Evolutionary conservation across 2,329 filamentous ascomycete genomes (phyloP).

Genomic region (Pseudogymnoascus sp.): DNA sequence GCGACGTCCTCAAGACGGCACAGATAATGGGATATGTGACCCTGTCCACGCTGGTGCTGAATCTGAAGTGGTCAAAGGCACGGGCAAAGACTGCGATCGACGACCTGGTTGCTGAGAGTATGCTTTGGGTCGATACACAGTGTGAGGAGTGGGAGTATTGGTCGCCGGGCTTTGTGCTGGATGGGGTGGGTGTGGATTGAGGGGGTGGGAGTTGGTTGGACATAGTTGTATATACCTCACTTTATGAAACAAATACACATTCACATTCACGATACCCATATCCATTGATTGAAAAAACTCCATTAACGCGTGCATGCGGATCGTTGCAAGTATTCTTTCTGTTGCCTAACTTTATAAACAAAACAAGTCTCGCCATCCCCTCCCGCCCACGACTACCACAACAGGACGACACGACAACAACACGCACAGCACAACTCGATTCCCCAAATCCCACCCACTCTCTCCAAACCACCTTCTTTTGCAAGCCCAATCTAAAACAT

Average conservation of each 20-base stretch:
- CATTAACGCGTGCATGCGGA: background rate
- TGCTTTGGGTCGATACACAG: conserved; percentile 92
- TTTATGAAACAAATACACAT: background rate
- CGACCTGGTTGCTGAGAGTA: conserved; percentile 76
- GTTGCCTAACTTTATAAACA: background rate
- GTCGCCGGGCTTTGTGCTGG: conserved; percentile 65
- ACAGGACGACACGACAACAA: background rate
- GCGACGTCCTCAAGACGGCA: conserved; percentile 81
- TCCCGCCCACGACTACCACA: no score
- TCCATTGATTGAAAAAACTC: background rate
- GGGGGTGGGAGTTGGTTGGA: background rate
- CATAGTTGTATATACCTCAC: conserved; percentile 1
- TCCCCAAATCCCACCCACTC: background rate
- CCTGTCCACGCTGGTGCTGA: conserved; percentile 78
- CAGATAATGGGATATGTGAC: conserved; percentile 86
- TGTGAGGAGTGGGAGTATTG: conserved; percentile 86
- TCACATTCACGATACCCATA: background rate
- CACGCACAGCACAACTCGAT: background rate
- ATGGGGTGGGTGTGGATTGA: conserved; percentile 19
- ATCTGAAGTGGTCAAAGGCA: conserved; percentile 76
- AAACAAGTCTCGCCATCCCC: background rate
- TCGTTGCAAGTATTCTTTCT: background rate
- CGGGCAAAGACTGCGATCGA: conserved; percentile 84
- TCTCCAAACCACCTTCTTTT: background rate
- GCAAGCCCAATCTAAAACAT: background rate